These are phyloP conservation scores for Grosmannia huntii DNA, from an alignment of 2,329 filamentous ascomycete genomes.

Conservation along the genomic window DNA sequence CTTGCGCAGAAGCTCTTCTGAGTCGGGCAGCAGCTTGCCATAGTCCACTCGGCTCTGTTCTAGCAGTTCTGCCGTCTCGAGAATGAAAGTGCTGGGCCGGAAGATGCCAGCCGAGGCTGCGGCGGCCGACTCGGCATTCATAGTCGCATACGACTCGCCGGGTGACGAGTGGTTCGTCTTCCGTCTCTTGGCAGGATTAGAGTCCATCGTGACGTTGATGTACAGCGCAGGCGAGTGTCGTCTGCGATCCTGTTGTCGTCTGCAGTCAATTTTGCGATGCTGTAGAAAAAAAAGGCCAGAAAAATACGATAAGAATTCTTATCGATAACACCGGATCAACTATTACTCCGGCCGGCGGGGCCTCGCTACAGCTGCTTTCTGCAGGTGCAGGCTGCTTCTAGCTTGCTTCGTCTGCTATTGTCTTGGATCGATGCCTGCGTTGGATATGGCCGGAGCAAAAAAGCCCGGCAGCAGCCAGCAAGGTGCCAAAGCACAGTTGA, in stretches of 20 bases:
- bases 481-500: conserved; percentile 59
- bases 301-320: not conserved
- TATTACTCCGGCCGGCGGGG: conserved; percentile 1
- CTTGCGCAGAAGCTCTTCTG: conserved; percentile 35
- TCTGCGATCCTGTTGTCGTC: too few species aligned
- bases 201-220: conserved; percentile 15
- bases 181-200: conserved; percentile 20
- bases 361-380: not conserved
- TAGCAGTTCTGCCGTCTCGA: conserved; percentile 48
- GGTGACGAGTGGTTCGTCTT: conserved; percentile 18
- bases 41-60: conserved; percentile 42
- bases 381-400: not conserved
- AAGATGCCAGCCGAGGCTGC: conserved; percentile 19
- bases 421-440: not conserved
- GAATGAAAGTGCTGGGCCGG: conserved; percentile 38
- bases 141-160: not conserved
- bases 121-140: conserved; percentile 14
- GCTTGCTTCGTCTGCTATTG: not conserved
- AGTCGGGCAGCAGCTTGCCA: conserved; percentile 30
- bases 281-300: not conserved
- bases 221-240: not conserved
- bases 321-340: conserved; percentile 2
- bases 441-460: conserved; percentile 8
- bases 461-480: conserved; percentile 28
- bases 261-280: not conserved